phyloP scores from a whole-genome alignment of 495 filamentous ascomycete species.

The Podospora appendiculata region DNA sequence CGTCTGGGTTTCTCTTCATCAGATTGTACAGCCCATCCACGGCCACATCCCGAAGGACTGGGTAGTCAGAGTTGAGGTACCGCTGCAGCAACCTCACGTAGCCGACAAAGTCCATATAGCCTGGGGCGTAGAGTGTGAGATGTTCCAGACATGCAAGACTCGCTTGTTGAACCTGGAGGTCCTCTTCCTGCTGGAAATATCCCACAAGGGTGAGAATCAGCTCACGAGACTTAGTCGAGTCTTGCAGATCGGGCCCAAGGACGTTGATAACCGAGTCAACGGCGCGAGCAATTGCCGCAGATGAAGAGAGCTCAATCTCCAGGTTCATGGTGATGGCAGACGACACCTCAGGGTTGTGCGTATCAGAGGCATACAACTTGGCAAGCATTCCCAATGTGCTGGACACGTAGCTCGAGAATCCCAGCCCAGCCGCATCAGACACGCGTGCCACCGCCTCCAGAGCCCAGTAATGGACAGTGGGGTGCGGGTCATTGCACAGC shows the following conservation, averaged over 20 bases:
- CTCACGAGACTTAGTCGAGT: slow-evolving; percentile 83
- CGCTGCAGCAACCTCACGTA: slow-evolving; percentile 79
- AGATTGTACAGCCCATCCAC: slow-evolving; percentile 86
- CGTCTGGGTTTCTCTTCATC: slow-evolving; percentile 83
- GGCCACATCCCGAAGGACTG: slow-evolving; percentile 66
- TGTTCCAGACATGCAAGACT: slow-evolving; percentile 84
- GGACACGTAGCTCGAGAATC: slow-evolving; percentile 82
- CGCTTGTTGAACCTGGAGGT: slow-evolving; percentile 62
- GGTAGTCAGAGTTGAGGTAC: slow-evolving; percentile 59
- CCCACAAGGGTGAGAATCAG: slow-evolving; percentile 80
- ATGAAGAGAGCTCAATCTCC: slow-evolving; percentile 72
- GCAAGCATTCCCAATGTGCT: slow-evolving; percentile 88
- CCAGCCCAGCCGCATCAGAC: slow-evolving; percentile 85
- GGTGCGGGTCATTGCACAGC: slow-evolving; percentile 90
- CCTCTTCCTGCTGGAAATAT: slow-evolving; percentile 75
- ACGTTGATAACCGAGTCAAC: slow-evolving; percentile 96
- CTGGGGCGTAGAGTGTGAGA: slow-evolving; percentile 83
- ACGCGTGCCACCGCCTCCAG: slow-evolving; percentile 81
- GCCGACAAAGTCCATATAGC: slow-evolving; percentile 68
- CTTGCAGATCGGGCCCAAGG: slow-evolving; percentile 89
- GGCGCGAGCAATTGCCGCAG: slow-evolving; percentile 74
- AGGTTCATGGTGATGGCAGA: slow-evolving; percentile 78
- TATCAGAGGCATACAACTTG: slow-evolving; percentile 84
- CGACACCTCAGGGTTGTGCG: slow-evolving; percentile 78
- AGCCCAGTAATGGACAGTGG: slow-evolving; percentile 92